Evolutionary conservation across 306 rosid genomes (phyloP).

Genomic region (Cicer pinnatifidum): DNA sequence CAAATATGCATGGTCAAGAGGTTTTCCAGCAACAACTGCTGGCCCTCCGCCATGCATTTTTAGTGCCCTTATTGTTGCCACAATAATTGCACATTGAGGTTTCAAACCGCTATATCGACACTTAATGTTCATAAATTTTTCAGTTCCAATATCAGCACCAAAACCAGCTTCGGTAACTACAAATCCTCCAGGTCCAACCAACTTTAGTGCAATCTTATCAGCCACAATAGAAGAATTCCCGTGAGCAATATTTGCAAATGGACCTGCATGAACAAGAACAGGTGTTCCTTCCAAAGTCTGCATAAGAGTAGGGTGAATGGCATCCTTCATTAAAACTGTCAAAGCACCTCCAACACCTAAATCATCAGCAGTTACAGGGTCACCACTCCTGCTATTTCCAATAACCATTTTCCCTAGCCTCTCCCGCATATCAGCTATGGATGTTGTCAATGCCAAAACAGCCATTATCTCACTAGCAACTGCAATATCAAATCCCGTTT

Average conservation of each 20-base stretch:
- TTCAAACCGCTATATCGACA: slow-evolving; percentile 90
- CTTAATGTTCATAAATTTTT: slow-evolving; percentile 95
- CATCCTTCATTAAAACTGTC: slow-evolving; percentile 95
- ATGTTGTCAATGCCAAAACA: slow-evolving; percentile 92
- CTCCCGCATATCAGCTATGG: slow-evolving; percentile 93
- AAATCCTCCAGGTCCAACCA: slow-evolving; percentile 96
- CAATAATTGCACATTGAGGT: slow-evolving; percentile 92
- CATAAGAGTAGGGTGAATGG: slow-evolving; percentile 96
- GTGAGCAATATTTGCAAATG: slow-evolving; percentile 94
- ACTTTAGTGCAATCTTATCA: slow-evolving; percentile 92
- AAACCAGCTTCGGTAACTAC: slow-evolving; percentile 99
- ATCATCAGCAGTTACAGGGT: slow-evolving; percentile 91
- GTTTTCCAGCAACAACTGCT: slow-evolving; percentile 88
- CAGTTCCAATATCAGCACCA: slow-evolving; percentile 96
- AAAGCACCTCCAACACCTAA: slow-evolving; percentile 97
- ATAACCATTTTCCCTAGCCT: slow-evolving; percentile 97
- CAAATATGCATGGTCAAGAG: slow-evolving; percentile 86
- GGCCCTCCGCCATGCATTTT: slow-evolving; percentile 99
- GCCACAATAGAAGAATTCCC: slow-evolving; percentile 98
- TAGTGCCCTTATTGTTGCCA: slow-evolving; percentile 91
- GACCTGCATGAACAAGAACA: slow-evolving; percentile 99
- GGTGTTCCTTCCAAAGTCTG: slow-evolving; percentile 99
- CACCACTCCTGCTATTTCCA: slow-evolving; percentile 93
- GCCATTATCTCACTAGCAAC: slow-evolving; percentile 99
- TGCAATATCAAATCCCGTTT: slow-evolving; percentile 93